phyloP scores from a whole-genome alignment of 169 alveolate genomes.

The Cyclospora cayetanensis region DNA sequence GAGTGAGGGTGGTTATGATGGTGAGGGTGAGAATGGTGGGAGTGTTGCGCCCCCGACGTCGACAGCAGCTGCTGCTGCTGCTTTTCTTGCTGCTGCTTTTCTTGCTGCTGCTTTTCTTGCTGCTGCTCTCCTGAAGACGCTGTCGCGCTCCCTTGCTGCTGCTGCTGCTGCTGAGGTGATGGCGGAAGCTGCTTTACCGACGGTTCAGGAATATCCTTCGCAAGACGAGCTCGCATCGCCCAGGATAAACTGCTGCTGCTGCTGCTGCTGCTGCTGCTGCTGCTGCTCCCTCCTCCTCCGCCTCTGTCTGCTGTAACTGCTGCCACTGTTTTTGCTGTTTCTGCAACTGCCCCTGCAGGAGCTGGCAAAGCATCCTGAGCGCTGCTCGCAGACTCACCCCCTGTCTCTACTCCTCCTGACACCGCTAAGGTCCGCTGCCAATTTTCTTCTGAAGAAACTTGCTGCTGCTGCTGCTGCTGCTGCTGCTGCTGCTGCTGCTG shows the following conservation, averaged over 20 bases:
- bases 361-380: neutral
- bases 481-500: neutral
- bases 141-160: neutral
- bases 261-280: slow-evolving; percentile 45
- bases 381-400: neutral
- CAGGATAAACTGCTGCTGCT: slow-evolving; percentile 14
- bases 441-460: no score
- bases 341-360: neutral
- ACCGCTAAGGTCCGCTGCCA: no score
- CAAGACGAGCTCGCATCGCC: slow-evolving; percentile 58
- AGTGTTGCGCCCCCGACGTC: no score
- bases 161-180: slow-evolving; percentile 16
- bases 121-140: neutral
- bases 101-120: neutral
- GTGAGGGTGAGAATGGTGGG: no score
- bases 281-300: neutral
- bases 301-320: neutral
- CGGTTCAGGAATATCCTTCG: slow-evolving; percentile 53
- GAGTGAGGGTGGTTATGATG: no score
- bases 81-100: neutral
- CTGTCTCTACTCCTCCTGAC: neutral
- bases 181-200: neutral
- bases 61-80: neutral
- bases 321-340: no score
- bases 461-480: neutral